phyloP scores from a whole-genome alignment of 1,284 basidiomycete species.

The Rugosomyces carneus region DNA sequence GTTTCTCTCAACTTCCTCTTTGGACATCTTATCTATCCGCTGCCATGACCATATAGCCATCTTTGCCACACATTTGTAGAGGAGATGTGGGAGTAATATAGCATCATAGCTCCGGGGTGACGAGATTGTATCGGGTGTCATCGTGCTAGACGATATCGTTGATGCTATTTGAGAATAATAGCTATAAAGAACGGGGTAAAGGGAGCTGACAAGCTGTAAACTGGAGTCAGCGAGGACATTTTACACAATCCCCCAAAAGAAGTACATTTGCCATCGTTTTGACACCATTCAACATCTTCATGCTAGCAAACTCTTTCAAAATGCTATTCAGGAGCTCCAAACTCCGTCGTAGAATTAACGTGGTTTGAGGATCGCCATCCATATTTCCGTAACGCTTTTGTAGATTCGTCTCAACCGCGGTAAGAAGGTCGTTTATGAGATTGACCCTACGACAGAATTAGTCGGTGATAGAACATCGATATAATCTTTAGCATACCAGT shows the following conservation, averaged over 20 bases:
- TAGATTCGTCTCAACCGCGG: constrained; percentile 45
- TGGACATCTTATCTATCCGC: constrained; percentile 37
- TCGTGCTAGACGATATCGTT: constrained; percentile 36
- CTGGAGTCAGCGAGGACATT: background rate
- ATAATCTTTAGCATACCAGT: constrained; percentile 42
- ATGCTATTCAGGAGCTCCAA: constrained; percentile 58
- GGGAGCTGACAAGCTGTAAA: constrained; percentile 47
- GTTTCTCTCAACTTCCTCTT: constrained; percentile 36
- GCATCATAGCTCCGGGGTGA: constrained; percentile 41
- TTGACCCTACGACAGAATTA: constrained; percentile 43
- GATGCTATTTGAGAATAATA: constrained; percentile 55
- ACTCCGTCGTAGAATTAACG: constrained; percentile 52
- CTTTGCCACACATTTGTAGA: constrained; percentile 65
- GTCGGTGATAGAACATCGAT: constrained; percentile 10
- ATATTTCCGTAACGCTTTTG: constrained; percentile 39
- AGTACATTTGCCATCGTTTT: constrained; percentile 57
- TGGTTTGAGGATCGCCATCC: constrained; percentile 36
- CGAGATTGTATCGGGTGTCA: constrained; percentile 31
- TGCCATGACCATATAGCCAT: constrained; percentile 68
- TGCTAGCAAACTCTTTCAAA: constrained; percentile 59
- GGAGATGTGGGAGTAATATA: constrained; percentile 55
- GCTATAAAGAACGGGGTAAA: constrained; percentile 45
- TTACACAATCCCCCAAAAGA: constrained; percentile 1
- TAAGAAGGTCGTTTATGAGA: constrained; percentile 53
- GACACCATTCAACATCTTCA: constrained; percentile 62